These are phyloP conservation scores for Starmerella vaccinii DNA, from an alignment of 805 yeast genomes.

Conservation along the genomic window DNA sequence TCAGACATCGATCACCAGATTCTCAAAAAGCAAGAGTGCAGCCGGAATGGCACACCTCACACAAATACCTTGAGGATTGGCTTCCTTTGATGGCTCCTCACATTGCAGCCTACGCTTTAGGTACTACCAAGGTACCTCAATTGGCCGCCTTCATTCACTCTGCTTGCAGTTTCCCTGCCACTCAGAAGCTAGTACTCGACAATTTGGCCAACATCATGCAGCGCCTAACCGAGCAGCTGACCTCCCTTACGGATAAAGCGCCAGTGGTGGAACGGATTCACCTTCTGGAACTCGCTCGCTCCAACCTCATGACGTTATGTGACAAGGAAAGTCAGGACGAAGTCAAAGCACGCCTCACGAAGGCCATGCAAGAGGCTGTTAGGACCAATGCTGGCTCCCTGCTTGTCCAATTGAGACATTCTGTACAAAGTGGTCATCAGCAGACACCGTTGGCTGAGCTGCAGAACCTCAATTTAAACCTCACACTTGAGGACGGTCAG, in stretches of 20 bases:
- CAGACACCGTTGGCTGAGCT: background rate
- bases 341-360: background rate
- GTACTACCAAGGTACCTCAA: background rate
- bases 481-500: background rate
- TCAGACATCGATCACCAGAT: background rate
- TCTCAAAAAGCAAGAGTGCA: background rate
- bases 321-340: background rate
- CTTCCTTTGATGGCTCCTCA: background rate
- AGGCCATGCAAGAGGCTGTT: slow-evolving; percentile 1
- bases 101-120: background rate
- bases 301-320: background rate
- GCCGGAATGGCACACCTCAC: slow-evolving; percentile 2
- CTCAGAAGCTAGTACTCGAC: background rate
- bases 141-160: background rate
- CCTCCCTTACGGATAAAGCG: background rate
- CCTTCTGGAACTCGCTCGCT: background rate
- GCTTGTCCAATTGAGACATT: background rate
- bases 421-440: background rate
- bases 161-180: background rate
- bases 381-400: background rate
- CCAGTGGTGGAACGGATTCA: background rate
- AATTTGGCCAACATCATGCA: background rate
- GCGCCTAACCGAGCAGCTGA: background rate
- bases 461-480: background rate
- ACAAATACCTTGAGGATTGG: background rate